Base-by-base conservation (phyloP, 805 yeast species). In the Candida xiaguanensis region DNA sequence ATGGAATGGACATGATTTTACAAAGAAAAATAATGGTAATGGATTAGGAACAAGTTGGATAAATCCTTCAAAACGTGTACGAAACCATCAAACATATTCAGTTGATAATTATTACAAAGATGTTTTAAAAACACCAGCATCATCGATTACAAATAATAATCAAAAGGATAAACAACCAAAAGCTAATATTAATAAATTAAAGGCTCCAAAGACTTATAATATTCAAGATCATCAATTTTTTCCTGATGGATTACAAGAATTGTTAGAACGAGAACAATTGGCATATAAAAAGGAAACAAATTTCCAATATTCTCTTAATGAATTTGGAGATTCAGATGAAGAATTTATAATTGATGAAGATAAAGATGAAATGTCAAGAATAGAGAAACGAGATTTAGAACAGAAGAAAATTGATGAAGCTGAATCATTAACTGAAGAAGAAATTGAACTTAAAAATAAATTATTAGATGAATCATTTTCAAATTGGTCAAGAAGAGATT, bases 1-100 rank as follows among this genome's bases (percentile, higher is more conserved):
- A 61, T 91, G 99, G 99, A 89, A 93, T 54, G 99, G 99, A 13
- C 75, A 82, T 50, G 82, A 85, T 51, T 84, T 82, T 58, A 89
- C 91, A 44, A 77, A 79, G 50, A 67, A 61, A 42, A 67, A 62
- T 14, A 50, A 45, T 25, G 63, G 65, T n/a, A 66, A 67, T 24
- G 56, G 53, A 5, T 41, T 55, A 23, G 67, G 62, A 6, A 65
- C 74, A 34, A 61, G 74, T 3, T 84, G 90, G 87, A 77, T 84
- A 23, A 83, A 84, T 50, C 93, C 91, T 0, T 66, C 85, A 1
- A 80, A 78, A 50, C 71, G 93, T 59, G 86, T 85, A 53, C 65
- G 90, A 46, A 85, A 83, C 47, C 90, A 85, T 46, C 88, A 83
- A 49, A 80, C 84, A 1, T 85, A 85, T 49, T 80, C 86, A 0